phyloP scores from a whole-genome alignment of 2,329 filamentous ascomycete species.

The Phyllosticta citrichinensis region DNA sequence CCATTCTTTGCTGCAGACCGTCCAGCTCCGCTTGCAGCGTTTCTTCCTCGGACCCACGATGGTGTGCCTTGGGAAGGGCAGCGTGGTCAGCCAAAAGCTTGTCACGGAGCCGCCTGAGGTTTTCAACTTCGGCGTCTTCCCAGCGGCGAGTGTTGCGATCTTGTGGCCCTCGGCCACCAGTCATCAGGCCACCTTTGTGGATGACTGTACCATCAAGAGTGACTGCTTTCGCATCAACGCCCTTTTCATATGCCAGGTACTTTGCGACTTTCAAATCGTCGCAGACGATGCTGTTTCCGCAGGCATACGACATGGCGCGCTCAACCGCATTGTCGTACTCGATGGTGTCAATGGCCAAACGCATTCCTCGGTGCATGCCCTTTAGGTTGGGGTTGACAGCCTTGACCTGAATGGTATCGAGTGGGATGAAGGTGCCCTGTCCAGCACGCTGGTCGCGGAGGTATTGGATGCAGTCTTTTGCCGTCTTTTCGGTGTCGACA shows the following conservation, averaged over 20 bases:
- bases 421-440: constrained; percentile 86
- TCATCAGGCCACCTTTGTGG: constrained; percentile 94
- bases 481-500: constrained; percentile 90
- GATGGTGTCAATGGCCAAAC: constrained; percentile 90
- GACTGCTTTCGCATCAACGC: constrained; percentile 85
- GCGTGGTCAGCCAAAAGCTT: constrained; percentile 70
- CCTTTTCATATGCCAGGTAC: constrained; percentile 75
- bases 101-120: constrained; percentile 64
- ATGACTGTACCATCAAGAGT: constrained; percentile 94
- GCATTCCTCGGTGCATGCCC: constrained; percentile 70
- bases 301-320: constrained; percentile 88
- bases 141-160: constrained; percentile 69
- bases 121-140: constrained; percentile 82
- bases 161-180: constrained; percentile 75
- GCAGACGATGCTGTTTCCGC: constrained; percentile 89
- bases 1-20: constrained; percentile 67
- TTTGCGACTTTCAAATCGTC: constrained; percentile 81
- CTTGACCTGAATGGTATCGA: constrained; percentile 96
- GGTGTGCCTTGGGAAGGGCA: constrained; percentile 68
- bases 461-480: constrained; percentile 87
- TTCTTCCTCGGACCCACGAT: constrained; percentile 69
- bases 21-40: constrained; percentile 67
- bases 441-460: constrained; percentile 80
- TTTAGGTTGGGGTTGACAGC: constrained; percentile 84
- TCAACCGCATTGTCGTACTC: constrained; percentile 84